Evolutionary conservation across 108 stramenopile species (phyloP), one percentile per base, ranked within the genome.

Genomic region (Discostella pseudostelligera): DNA sequence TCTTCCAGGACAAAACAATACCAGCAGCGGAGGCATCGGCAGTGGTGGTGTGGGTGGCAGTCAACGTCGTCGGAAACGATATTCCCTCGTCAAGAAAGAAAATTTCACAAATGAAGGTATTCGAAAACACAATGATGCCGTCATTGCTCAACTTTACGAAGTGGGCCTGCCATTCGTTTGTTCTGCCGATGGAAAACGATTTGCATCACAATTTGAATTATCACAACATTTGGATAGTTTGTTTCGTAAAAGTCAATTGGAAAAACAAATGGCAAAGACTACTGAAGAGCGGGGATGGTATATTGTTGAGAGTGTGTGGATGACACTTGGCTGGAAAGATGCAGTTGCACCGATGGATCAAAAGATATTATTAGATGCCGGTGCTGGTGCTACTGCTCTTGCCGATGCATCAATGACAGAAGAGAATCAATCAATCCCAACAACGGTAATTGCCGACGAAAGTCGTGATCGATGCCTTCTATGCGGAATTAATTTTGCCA

Each of bases 251-350:
- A 76, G 74, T 55, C 85, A 93, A 60, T 69, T 90, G 10, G 92
- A 93, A 60, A 90, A 90, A 59, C 68, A 78, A 19, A 93, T 89
- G 76, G 84, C 87, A 29, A 64, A 48, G 22, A 79, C 72, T 13
- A 76, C 75, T 1, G 88, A 93, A 66, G 92, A 93, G 59, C 82
- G 92, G 2, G 92, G 88, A n/a, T 93, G 92, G 92, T 90, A 85
- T 56, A 42, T 51, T 29, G 55, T 61, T 4, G 86, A 84, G 59
- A 21, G 22, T 8, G 51, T 62, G 3, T 93, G 88, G 88, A 62
- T 62, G 32, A 61, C 57, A 22, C 20, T 26, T 22, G 62, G 59
- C 40, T n/a, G 10, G 36, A 53, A 39, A 0, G 67, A 47, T 44
- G 11, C 20, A 8, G 17, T 25, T 11, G 53, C 46, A 39, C 19